Percentiles rank a stretch among this genome's conserved stretches.
phyloP scores from a whole-genome alignment of 2,329 filamentous ascomycete genomes.

The Paecilomyces sp. region DNA sequence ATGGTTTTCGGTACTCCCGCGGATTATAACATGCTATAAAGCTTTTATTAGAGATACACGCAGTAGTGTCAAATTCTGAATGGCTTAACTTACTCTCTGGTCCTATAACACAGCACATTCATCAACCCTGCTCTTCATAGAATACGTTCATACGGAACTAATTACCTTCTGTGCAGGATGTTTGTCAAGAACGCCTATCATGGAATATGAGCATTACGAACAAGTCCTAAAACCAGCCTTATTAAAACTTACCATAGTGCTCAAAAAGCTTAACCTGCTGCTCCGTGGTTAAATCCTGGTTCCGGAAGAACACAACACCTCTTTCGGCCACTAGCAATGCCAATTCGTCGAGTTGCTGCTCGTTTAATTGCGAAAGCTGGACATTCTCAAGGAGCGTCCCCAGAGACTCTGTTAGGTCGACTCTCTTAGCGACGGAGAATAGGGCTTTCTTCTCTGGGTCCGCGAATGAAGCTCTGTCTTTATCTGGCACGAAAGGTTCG shows the following conservation, averaged over 20 bases:
- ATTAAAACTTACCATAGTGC: constrained; percentile 33
- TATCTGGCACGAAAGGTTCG: constrained; percentile 15
- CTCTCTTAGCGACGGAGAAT: constrained; percentile 18
- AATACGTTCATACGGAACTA: background rate
- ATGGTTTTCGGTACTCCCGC: constrained; percentile 40
- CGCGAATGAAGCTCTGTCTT: constrained; percentile 26
- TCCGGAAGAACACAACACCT: constrained; percentile 40
- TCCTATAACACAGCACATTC: constrained; percentile 10
- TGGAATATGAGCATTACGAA: background rate
- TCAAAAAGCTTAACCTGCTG: constrained; percentile 36
- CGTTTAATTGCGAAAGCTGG: constrained; percentile 40
- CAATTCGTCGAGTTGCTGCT: constrained; percentile 44
- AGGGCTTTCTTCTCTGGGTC: constrained; percentile 37
- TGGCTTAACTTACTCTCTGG: constrained; percentile 7
- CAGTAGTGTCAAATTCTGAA: background rate
- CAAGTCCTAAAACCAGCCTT: background rate
- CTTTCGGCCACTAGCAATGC: constrained; percentile 42
- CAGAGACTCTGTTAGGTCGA: constrained; percentile 31
- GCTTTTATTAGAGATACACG: background rate
- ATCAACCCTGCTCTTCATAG: background rate
- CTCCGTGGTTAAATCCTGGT: constrained; percentile 35
- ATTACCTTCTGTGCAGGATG: constrained; percentile 33
- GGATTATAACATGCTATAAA: constrained; percentile 35
- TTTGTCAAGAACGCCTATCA: constrained; percentile 30
- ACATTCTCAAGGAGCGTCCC: constrained; percentile 30